Percentiles rank a stretch among this genome's conserved stretches.
These are phyloP conservation scores for Taphrina populina DNA, from an alignment of 1,139 yeast genomes.

Conservation along the genomic window DNA sequence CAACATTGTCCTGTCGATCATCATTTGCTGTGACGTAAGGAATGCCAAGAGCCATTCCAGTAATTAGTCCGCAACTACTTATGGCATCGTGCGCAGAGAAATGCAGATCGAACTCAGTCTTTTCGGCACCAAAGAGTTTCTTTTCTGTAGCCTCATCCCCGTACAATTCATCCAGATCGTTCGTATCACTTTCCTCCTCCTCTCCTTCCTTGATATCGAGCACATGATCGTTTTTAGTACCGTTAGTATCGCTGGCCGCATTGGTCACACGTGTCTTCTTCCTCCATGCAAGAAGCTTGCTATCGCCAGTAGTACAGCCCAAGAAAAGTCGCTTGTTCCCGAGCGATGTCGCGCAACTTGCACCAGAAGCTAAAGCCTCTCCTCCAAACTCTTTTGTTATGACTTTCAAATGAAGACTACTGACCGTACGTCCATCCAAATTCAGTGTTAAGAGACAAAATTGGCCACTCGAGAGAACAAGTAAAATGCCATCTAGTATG, in stretches of 20 bases:
- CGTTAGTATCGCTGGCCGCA: neutral
- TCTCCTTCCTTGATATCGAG: constrained; percentile 35
- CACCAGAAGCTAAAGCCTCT: constrained; percentile 19
- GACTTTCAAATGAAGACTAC: constrained; percentile 43
- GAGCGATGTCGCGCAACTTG: constrained; percentile 35
- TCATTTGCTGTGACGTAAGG: neutral
- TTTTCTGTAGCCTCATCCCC: constrained; percentile 33
- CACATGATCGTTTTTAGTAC: constrained; percentile 1
- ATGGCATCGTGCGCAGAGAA: constrained; percentile 54
- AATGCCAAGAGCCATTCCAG: constrained; percentile 65
- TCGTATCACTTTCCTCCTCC: constrained; percentile 44
- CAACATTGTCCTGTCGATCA: constrained; percentile 2
- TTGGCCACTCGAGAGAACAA: constrained; percentile 56
- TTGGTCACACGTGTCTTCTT: constrained; percentile 22
- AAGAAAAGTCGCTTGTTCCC: constrained; percentile 46
- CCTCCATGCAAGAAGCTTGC: constrained; percentile 48
- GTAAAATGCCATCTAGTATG: constrained; percentile 50
- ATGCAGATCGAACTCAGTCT: constrained; percentile 36
- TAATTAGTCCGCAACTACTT: constrained; percentile 70
- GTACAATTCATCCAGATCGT: constrained; percentile 44
- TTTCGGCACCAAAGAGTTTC: constrained; percentile 26
- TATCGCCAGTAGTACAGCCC: constrained; percentile 51
- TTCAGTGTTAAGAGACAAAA: constrained; percentile 56
- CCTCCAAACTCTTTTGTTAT: constrained; percentile 36
- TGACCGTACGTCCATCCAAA: constrained; percentile 50